A percentile compares a stretch with the other conserved stretches of the same genome.
Evolutionary conservation across 2,329 filamentous ascomycete genomes (phyloP).

Genomic region (Diaporthe sp.): DNA sequence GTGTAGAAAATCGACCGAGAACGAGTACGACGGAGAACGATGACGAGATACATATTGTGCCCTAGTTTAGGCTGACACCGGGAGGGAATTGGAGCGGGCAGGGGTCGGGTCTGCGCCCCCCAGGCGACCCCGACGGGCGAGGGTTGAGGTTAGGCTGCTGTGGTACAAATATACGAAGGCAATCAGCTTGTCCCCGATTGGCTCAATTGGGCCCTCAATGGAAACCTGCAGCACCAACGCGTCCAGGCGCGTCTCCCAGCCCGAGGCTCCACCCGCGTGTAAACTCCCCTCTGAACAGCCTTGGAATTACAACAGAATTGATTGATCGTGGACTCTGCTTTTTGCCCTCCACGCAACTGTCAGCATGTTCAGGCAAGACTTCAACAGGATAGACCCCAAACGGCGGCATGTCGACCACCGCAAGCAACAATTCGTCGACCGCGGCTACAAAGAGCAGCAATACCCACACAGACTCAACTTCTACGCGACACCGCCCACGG

Average conservation of each 20-base stretch:
- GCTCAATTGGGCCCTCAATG: conserved; percentile 37
- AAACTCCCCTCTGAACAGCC: conserved; percentile 16
- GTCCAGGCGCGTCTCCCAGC: conserved; percentile 40
- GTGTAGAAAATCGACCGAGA: neutral
- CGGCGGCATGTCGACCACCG: conserved; percentile 81
- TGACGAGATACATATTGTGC: neutral
- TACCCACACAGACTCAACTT: conserved; percentile 93
- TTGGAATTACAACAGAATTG: neutral
- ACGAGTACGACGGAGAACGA: conserved; percentile 2
- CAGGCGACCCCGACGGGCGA: neutral
- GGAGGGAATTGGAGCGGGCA: neutral
- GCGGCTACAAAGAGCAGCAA: conserved; percentile 79
- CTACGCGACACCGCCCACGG: conserved; percentile 87
- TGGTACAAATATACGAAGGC: neutral
- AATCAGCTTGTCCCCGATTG: conserved; percentile 33
- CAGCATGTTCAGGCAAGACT: conserved; percentile 61
- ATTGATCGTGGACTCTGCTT: neutral
- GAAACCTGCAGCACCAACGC: conserved; percentile 31
- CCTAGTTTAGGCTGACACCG: neutral
- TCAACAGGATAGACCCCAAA: conserved; percentile 73
- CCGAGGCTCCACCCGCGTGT: conserved; percentile 14
- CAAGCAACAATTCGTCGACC: conserved; percentile 86
- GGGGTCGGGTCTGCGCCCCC: conserved; percentile 17
- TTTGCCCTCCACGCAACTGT: neutral
- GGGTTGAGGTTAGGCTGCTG: neutral